Percentiles rank a stretch among this genome's conserved stretches.
phyloP scores from a whole-genome alignment of 805 yeast genomes.

The Lachancea fermentati region DNA sequence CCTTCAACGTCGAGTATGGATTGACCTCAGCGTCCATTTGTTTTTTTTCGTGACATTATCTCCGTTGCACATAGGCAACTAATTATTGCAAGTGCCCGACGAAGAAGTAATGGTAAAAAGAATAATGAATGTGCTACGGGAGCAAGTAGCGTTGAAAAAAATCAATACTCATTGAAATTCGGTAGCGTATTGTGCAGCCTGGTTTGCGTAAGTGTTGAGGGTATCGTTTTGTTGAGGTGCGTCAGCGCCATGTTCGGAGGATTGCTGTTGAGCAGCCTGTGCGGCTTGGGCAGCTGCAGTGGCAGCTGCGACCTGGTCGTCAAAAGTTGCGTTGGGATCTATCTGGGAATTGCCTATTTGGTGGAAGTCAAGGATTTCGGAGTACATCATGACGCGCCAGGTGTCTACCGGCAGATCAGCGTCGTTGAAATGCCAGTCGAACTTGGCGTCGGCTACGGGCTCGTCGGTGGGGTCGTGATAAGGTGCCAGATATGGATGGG shows the following conservation, averaged over 20 bases:
- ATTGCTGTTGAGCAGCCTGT: constrained; percentile 25
- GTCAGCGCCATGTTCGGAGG: constrained; percentile 5
- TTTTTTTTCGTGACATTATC: no score
- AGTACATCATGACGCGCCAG: constrained; percentile 99
- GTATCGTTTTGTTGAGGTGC: constrained; percentile 15
- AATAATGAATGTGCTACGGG: no score
- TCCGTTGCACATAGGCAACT: no score
- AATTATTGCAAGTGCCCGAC: no score
- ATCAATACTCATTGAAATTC: constrained; percentile 22
- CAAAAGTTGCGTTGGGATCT: constrained; percentile 32
- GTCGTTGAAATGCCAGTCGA: constrained; percentile 98
- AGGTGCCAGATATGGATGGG: constrained; percentile 87
- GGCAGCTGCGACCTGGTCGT: constrained; percentile 35
- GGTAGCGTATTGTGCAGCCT: constrained; percentile 31
- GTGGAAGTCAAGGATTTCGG: constrained; percentile 93
- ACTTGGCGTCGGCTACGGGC: constrained; percentile 86
- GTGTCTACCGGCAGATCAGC: constrained; percentile 97
- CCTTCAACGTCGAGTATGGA: no score
- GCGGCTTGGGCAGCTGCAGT: constrained; percentile 34
- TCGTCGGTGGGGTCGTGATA: constrained; percentile 98
- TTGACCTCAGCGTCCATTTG: no score
- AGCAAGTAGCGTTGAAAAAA: not conserved
- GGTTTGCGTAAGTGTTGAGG: constrained; percentile 27
- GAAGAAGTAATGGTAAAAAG: no score
- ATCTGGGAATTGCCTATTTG: constrained; percentile 58